These are phyloP conservation scores for Phialemoniopsis sp. DNA, from an alignment of 2,329 filamentous ascomycete species.

Conservation along the genomic window DNA sequence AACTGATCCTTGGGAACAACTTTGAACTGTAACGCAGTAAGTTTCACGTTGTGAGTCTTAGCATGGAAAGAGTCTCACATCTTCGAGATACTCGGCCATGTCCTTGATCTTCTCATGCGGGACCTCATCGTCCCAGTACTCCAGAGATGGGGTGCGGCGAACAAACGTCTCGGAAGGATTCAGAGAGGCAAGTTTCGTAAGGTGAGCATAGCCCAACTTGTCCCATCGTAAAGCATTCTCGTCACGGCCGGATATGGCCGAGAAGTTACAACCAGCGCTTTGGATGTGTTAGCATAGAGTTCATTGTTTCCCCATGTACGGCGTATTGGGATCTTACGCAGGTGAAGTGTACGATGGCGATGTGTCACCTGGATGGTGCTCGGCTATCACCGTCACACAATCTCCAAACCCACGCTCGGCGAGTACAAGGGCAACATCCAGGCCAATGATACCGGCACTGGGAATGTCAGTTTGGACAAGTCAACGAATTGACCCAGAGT, in stretches of 20 bases:
- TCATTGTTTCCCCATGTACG: too few species aligned
- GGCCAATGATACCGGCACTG: slow-evolving; percentile 32
- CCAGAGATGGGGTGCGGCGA: slow-evolving; percentile 28
- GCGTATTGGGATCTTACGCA: too few species aligned
- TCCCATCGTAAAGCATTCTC: slow-evolving; percentile 37
- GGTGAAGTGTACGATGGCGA: slow-evolving; percentile 33
- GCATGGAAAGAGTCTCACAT: slow-evolving; percentile 18
- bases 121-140: slow-evolving; percentile 34
- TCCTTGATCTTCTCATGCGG: slow-evolving; percentile 32
- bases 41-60: too few species aligned
- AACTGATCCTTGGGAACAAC: slow-evolving; percentile 20
- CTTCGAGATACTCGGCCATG: slow-evolving; percentile 33
- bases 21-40: slow-evolving; percentile 24
- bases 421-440: slow-evolving; percentile 31
- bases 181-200: slow-evolving; percentile 25
- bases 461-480: too few species aligned
- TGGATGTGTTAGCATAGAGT: slow-evolving; percentile 1
- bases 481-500: too few species aligned
- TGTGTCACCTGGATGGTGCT: slow-evolving; percentile 34
- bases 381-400: slow-evolving; percentile 29
- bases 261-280: slow-evolving; percentile 40
- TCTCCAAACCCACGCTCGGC: slow-evolving; percentile 24
- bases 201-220: slow-evolving; percentile 28
- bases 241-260: slow-evolving; percentile 35
- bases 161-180: slow-evolving; percentile 25